phyloP scores from a whole-genome alignment of 1,139 yeast species.

The Hansenula sp. region DNA sequence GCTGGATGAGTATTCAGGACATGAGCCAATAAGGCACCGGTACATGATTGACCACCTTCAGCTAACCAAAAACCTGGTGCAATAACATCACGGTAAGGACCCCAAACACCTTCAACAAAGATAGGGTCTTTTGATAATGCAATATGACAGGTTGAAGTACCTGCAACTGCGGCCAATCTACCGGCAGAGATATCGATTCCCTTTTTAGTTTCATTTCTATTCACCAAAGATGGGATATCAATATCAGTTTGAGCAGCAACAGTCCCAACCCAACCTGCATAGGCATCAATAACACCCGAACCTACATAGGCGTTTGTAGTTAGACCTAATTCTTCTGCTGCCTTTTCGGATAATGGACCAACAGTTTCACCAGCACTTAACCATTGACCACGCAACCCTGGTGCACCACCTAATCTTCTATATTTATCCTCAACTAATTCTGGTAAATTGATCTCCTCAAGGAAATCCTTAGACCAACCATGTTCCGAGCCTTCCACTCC shows the following conservation, averaged over 20 bases:
- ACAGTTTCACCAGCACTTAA: conserved; percentile 86
- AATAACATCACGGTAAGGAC: conserved; percentile 92
- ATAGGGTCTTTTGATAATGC: conserved; percentile 82
- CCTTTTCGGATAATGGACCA: conserved; percentile 58
- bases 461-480: conserved; percentile 88
- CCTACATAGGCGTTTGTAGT: conserved; percentile 81
- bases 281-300: conserved; percentile 95
- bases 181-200: conserved; percentile 66
- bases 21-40: conserved; percentile 91
- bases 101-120: conserved; percentile 98
- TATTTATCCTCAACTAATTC: conserved; percentile 79
- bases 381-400: conserved; percentile 66
- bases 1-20: conserved; percentile 93
- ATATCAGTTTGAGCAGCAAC: conserved; percentile 97
- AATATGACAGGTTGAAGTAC: conserved; percentile 95
- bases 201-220: conserved; percentile 68
- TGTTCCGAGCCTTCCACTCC: conserved; percentile 83
- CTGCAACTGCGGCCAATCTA: conserved; percentile 95
- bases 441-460: conserved; percentile 61
- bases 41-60: conserved; percentile 98
- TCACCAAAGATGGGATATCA: conserved; percentile 94
- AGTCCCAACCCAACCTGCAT: conserved; percentile 98
- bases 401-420: conserved; percentile 78
- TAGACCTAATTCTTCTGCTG: conserved; percentile 86
- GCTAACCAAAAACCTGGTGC: conserved; percentile 91